Base-by-base conservation (phyloP, 805 yeast genomes). In the Candida khao-thaluensis region DNA sequence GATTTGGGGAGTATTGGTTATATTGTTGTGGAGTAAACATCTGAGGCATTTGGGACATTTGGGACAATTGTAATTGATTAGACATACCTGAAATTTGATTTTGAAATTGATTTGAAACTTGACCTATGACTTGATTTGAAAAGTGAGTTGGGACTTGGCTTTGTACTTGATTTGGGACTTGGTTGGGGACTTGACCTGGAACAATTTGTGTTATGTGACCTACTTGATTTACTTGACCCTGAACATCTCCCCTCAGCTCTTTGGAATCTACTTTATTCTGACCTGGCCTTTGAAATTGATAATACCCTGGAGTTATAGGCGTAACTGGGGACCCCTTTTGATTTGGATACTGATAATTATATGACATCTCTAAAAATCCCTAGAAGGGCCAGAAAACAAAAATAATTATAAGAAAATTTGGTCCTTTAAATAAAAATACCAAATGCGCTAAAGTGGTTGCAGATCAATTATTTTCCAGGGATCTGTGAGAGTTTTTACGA, bases 401-500 rank as follows among this genome's bases (percentile, higher is more conserved):
- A 29, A n/a, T 5, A 14, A 10, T 31, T 17, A 11, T 28, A 28
- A 28, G 6, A n/a, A 29, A 17, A 14, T 17, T 10, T 5, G 11
- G 17, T 9, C 15, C n/a, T 29, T 17, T 29, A 17, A 17, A 31
- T 31, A 31, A 31, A 30, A 31, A 20, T 31, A 21, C 35, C 35
- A 20, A 31, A 31, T n/a, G 14, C 35, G 35, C 14, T 31, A 31
- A 31, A 31, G 18, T 21, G 15, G 18, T 31, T 31, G 35, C 35
- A 31, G 35, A 31, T 31, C 35, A 31, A 15, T 18, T 20, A 9
- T 21, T 31, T 31, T 22, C 20, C 17, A 31, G 26, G 26, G 35
- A 22, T 15, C 26, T 12, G 24, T 21, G 35, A 31, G 35, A 31
- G 14, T n/a, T 30, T 22, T 21, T 21, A 22, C 35, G 35, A 31